Base-by-base conservation (phyloP, 805 yeast species). In the Nakazawaea laoshanensis region DNA sequence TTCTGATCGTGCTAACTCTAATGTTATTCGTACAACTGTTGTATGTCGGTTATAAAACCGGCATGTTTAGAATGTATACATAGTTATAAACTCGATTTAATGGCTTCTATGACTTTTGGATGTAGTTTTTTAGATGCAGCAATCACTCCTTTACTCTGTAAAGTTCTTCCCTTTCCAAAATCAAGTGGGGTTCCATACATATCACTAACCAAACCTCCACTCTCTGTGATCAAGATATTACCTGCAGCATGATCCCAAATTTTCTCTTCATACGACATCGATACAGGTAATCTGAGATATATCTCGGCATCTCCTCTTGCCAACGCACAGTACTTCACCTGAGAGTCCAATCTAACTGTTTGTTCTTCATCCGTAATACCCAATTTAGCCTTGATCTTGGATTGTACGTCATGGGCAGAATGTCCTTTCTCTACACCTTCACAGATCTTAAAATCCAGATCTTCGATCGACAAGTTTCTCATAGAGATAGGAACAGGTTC, bases 191-290 rank as follows among this genome's bases (percentile, higher is more conserved):
- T 63, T 13, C 96, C 95, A 35, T 70, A 56, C 56, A 89, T 74
- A 50, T 92, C 98, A 11, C 89, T 75, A 9, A 92, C 97, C 31
- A 63, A 53, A 5, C 98, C 98, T 27, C 96, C 96, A 46, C 94
- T 82, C 55, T 94, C 98, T 22, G 70, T 66, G 29, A 94, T 77
- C 40, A 92, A 67, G 10, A 89, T 65, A 48, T 82, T 80, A 3
- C 98, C 99, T 2, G 96, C 94, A 13, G 97, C 97, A 54, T 92
- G 99, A 57, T 92, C 99, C 97, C 98, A 92, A 39, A 92, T 87
- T 57, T 92, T 92, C 53, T 92, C 99, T 46, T 84, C 70, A 53
- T 88, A 92, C 3, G 70, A 57, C 32, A 74, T 64, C 43, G 69
- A 75, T 29, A 78, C 74, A 10, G 99, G 99, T 38, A 94, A 60